phyloP scores from a whole-genome alignment of 176 grass and related monocot genomes.

The Rhynchospora tenuis region DNA sequence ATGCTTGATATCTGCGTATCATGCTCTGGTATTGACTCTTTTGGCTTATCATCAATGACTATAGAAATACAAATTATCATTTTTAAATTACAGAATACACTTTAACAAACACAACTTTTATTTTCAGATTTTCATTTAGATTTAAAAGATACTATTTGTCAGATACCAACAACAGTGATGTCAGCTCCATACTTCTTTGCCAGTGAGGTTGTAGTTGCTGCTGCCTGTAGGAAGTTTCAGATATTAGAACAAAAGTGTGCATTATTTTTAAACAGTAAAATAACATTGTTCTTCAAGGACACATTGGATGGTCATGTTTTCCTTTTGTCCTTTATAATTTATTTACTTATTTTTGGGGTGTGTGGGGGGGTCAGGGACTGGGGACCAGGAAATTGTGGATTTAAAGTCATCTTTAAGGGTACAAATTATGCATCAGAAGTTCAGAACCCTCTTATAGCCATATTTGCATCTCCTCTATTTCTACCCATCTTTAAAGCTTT shows the following conservation, averaged over 20 bases:
- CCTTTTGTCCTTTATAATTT: too few relatives aligned
- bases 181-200: slow-evolving; percentile 94
- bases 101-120: neutral
- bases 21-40: slow-evolving; percentile 80
- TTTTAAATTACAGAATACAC: neutral
- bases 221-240: slow-evolving; percentile 51
- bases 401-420: too few relatives aligned
- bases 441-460: too few relatives aligned
- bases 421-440: too few relatives aligned
- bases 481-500: too few relatives aligned
- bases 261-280: neutral
- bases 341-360: too few relatives aligned
- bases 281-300: too few relatives aligned
- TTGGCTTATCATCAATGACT: slow-evolving; percentile 96
- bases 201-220: slow-evolving; percentile 73
- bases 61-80: slow-evolving; percentile 21
- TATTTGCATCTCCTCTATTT: too few relatives aligned
- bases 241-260: slow-evolving; percentile 5
- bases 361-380: too few relatives aligned
- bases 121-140: neutral
- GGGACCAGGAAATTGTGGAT: too few relatives aligned
- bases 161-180: slow-evolving; percentile 93
- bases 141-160: neutral
- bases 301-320: too few relatives aligned
- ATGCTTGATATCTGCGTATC: slow-evolving; percentile 91